Evolutionary conservation across 2,329 filamentous ascomycete species (phyloP), one percentile per base, ranked within the genome.

Genomic region (Pseudogymnoascus sp.): DNA sequence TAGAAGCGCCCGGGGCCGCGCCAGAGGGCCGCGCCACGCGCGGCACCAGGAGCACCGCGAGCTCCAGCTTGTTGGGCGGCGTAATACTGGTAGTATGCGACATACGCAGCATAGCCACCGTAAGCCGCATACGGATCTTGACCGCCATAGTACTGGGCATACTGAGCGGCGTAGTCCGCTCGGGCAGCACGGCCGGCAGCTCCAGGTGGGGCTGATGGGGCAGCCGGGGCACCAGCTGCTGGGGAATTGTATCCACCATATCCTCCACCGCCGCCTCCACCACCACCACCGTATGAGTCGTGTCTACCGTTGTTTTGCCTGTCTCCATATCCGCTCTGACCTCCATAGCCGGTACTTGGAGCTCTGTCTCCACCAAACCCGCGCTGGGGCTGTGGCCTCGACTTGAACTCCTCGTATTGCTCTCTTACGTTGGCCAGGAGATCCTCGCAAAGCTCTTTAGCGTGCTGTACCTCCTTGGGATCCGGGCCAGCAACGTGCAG

Each of bases 401-500:
- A 86, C 77, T 97, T 97, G 81, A 93, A 96, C 55, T 88, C 87
- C 72, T 97, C 89, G 73, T 97, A 97, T 73, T 96, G 89, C 65
- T 91, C 84, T 71, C 88, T 89, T 62, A 99, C 95, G 68, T 95
- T 96, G 66, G 81, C 83, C 58, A 99, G 83, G 60, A 99, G 80
- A 70, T 96, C 92, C 69, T 93, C 85, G 74, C 93, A 97, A 52
- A 97, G 86, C 67, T 90, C 87, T 74, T 95, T 96, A 38, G 91
- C 95, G 69, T 87, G 87, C 64, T 92, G 83, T 35, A 99, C 93
- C 80, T 96, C 91, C 65, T 85, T 84, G 14, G 90, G 84, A 72
- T 97, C 91, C 5, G 95, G 95, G 4, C 93, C 93, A 65, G 95
- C 90, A 67, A 97, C 93, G 75, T 97, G 93, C 52, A 99, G 82